Base-by-base conservation (phyloP, 768 basidiomycete genomes). In the Kwoniella mangroviensis region DNA sequence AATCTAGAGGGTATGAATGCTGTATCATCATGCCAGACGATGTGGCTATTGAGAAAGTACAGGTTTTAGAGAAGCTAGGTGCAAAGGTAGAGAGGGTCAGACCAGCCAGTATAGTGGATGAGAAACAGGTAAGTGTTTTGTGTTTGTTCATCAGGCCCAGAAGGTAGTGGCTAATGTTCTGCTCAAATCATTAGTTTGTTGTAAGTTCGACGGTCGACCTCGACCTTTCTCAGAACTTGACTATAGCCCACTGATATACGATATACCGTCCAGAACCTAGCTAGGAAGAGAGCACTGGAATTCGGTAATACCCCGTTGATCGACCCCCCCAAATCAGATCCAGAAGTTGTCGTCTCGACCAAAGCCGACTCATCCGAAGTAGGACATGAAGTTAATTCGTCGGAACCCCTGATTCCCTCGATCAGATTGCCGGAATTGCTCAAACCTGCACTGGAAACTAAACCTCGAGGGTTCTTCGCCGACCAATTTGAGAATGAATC, bases 401-500 rank as follows among this genome's bases (percentile, higher is more conserved):
- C 22, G 40, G 53, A 49, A 21, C 49, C 45, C 26, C 53, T 41
- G 17, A 21, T 42, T 13, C 57, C 57, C 10, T 41, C 42, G 56
- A 62, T 51, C 24, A 26, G 2, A 43, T 21, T 72, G 40, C 66
- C 70, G 7, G 34, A 64, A 15, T 54, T 75, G 1, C 52, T 75
- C 26, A 52, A 49, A 45, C 59, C 69, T 5, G 74, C 66, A 7
- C 72, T 79, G 59, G 74, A 70, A 55, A 64, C 71, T 41, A 78
- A 80, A 75, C 91, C 92, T 3, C 85, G 92, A 71, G 96, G 94
- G 12, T 82, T 80, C 84, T 99, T 98, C 76, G 93, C 94, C 4
- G 94, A 99, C 81, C 97, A 99, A 83, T 98, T 99, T 68, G 96
- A 98, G 91, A 98, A 95, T 81, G 87, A 86, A 75, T 92, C 91